Evolutionary conservation across 148 eudicot species (phyloP).

Genomic region (Gaultheria prostrata): DNA sequence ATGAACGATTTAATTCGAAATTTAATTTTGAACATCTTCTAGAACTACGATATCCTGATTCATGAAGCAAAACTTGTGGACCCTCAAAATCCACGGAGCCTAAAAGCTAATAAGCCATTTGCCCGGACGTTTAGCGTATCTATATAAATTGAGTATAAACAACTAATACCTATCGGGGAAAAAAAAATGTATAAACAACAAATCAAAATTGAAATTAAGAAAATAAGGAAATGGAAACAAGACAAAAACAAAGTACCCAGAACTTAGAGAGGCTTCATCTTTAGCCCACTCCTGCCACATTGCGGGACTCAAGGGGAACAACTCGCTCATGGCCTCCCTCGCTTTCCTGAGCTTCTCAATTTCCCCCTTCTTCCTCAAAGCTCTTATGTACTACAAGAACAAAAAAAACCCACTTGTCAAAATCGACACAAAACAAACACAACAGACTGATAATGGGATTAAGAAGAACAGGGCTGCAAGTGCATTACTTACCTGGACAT

Average conservation of each 20-base stretch:
- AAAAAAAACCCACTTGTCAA: not conserved
- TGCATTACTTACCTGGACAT: slow-evolving; percentile 53
- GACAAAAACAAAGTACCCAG: slow-evolving; percentile 43
- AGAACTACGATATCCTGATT: not conserved
- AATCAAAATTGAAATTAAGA: not conserved
- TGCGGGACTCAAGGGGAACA: slow-evolving; percentile 69
- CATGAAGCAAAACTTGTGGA: not conserved
- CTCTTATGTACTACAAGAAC: slow-evolving; percentile 54
- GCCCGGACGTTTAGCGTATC: no score
- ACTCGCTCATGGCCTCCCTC: slow-evolving; percentile 69
- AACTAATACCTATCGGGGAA: no score
- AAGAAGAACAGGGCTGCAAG: not conserved
- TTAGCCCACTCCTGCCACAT: slow-evolving; percentile 98
- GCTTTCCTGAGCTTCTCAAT: slow-evolving; percentile 80
- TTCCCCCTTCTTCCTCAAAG: slow-evolving; percentile 81
- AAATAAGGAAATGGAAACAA: not conserved
- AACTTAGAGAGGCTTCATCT: slow-evolving; percentile 60
- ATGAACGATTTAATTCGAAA: not conserved
- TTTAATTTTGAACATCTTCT: not conserved
- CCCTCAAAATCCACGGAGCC: not conserved
- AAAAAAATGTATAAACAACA: not conserved
- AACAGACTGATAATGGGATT: not conserved
- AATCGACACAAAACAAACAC: not conserved
- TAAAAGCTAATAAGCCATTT: not conserved
- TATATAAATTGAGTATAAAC: no score